phyloP scores from a whole-genome alignment of 495 filamentous ascomycete species.

The Neurospora sp. region DNA sequence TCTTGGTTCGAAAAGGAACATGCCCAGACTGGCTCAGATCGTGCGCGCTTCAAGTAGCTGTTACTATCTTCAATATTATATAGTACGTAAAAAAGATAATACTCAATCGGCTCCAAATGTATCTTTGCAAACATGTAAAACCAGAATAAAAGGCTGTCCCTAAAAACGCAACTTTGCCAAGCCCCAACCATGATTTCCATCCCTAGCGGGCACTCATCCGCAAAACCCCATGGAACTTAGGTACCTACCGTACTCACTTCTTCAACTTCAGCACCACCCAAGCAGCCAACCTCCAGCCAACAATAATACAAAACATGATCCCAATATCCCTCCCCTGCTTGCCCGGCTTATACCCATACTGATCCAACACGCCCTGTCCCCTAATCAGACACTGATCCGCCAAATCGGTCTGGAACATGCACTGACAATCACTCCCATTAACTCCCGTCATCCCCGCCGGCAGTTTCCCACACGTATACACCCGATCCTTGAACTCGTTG shows the following conservation, averaged over 20 bases:
- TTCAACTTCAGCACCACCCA: constrained; percentile 30
- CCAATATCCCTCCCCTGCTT: constrained; percentile 61
- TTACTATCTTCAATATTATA: background rate
- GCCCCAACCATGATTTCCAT: background rate
- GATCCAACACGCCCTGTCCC: constrained; percentile 54
- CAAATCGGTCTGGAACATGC: constrained; percentile 55
- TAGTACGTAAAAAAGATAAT: background rate
- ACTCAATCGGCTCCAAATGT: background rate
- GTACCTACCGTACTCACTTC: constrained; percentile 4
- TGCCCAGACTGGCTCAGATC: too few species aligned
- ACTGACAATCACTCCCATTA: constrained; percentile 34
- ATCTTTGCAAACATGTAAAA: background rate
- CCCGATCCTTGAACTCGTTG: constrained; percentile 60
- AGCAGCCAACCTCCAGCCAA: constrained; percentile 55
- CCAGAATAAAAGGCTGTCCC: background rate
- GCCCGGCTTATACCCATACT: constrained; percentile 56
- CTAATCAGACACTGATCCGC: constrained; percentile 54
- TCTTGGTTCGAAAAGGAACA: too few species aligned
- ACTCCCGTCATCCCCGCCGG: constrained; percentile 25
- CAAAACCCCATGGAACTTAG: background rate
- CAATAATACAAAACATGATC: constrained; percentile 62
- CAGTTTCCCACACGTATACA: constrained; percentile 44
- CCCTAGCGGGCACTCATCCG: background rate
- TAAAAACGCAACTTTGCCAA: background rate
- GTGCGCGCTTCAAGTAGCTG: too few species aligned